Conservation (phyloP, 345 rosid species). For the Lepidium sativum region DNA sequence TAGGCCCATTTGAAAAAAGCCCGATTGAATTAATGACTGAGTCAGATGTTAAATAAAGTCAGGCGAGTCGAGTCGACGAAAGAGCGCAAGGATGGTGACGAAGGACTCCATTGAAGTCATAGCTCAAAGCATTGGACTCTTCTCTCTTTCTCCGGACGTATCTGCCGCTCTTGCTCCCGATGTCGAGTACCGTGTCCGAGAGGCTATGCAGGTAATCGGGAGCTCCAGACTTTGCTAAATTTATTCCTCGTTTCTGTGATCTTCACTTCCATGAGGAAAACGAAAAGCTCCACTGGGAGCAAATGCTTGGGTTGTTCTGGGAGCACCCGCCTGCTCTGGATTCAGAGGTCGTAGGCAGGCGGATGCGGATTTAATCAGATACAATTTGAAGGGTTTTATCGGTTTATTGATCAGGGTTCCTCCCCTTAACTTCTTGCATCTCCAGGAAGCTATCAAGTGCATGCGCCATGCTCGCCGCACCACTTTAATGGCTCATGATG, state of each 20-base stretch:
- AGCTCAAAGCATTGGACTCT: slow-evolving; percentile 76
- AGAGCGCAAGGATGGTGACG: slow-evolving; percentile 27
- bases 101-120: slow-evolving; percentile 82
- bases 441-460: slow-evolving; percentile 83
- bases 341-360: too few species aligned
- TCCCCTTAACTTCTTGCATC: neutral
- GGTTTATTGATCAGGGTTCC: neutral
- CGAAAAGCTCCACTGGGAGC: too few species aligned
- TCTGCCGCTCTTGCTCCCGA: slow-evolving; percentile 59
- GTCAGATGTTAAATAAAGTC: neutral
- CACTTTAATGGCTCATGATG: slow-evolving; percentile 53
- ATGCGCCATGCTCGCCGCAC: slow-evolving; percentile 85
- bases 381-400: too few species aligned
- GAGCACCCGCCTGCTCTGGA: too few species aligned
- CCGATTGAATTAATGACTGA: neutral
- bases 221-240: too few species aligned
- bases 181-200: slow-evolving; percentile 84
- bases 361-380: too few species aligned
- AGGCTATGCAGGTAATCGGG: slow-evolving; percentile 64
- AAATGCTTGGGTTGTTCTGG: too few species aligned
- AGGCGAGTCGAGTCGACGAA: neutral
- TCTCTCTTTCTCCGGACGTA: slow-evolving; percentile 62
- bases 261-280: neutral
- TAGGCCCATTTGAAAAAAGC: neutral
- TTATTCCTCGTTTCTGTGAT: neutral